phyloP scores from a whole-genome alignment of 768 basidiomycete genomes.

The Cubamyces sp. region DNA sequence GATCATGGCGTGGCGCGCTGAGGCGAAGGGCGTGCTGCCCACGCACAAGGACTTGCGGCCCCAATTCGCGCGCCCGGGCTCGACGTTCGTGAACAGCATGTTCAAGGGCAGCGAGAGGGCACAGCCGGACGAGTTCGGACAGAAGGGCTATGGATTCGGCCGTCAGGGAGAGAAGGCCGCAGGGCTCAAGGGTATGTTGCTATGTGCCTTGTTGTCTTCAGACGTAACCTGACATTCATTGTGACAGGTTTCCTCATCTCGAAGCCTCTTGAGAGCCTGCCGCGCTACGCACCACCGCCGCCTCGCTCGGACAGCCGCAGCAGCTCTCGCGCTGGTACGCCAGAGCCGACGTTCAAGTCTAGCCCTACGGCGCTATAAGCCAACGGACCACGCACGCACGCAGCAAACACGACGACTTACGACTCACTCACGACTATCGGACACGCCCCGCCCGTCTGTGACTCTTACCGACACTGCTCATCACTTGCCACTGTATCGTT shows the following conservation, averaged over 20 bases:
- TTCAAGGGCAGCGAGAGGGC: constrained; percentile 31
- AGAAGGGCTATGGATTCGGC: constrained; percentile 72
- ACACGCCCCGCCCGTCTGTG: constrained; percentile 1
- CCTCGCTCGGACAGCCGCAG: constrained; percentile 26
- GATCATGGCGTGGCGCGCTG: constrained; percentile 67
- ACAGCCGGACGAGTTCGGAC: constrained; percentile 21
- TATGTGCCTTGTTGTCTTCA: constrained; percentile 6
- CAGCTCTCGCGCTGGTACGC: constrained; percentile 34
- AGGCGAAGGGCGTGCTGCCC: constrained; percentile 60
- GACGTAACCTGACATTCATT: background rate
- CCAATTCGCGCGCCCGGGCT: constrained; percentile 27
- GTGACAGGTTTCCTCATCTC: constrained; percentile 57
- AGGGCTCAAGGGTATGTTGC: constrained; percentile 57
- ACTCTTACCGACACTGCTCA: constrained; percentile 4
- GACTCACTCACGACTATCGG: constrained; percentile 12
- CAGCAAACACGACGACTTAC: constrained; percentile 21
- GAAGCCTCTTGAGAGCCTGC: constrained; percentile 59
- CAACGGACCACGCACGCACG: constrained; percentile 1
- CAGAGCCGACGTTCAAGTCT: constrained; percentile 37
- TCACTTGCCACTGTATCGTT: constrained; percentile 26
- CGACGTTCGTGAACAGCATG: constrained; percentile 29
- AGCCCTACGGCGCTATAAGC: constrained; percentile 36
- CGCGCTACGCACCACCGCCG: constrained; percentile 49
- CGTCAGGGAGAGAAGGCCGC: constrained; percentile 81
- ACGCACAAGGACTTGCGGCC: constrained; percentile 42